A percentile compares a stretch with the other conserved stretches of the same genome.
Conservation (phyloP, 2,329 filamentous ascomycete species). For the Neoarthrinium moseri region DNA sequence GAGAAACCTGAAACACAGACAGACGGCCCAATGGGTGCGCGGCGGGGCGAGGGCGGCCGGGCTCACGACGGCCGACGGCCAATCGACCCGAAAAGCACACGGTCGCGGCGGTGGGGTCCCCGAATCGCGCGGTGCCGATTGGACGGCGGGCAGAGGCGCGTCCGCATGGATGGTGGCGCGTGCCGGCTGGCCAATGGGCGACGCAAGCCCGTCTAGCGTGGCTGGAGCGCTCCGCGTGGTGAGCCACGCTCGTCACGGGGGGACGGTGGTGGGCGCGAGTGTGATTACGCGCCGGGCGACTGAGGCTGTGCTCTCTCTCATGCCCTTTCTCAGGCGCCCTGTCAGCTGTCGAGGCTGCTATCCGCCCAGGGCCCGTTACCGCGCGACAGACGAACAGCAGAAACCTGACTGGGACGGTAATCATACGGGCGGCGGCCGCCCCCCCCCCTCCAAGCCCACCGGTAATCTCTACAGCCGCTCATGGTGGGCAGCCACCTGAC, state of each 20-base stretch:
- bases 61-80: slow-evolving; percentile 7
- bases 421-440: slow-evolving; percentile 20
- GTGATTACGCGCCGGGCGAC: background rate
- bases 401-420: slow-evolving; percentile 12
- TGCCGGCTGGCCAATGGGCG: slow-evolving; percentile 8
- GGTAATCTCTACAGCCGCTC: slow-evolving; percentile 15
- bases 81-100: slow-evolving; percentile 15
- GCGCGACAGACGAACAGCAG: slow-evolving; percentile 1
- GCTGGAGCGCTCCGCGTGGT: background rate
- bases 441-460: slow-evolving; percentile 2
- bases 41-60: background rate
- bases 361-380: slow-evolving; percentile 2
- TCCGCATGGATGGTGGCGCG: too few species aligned
- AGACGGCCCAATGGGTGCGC: background rate
- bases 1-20: slow-evolving; percentile 9
- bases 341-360: slow-evolving; percentile 6
- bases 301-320: background rate
- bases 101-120: slow-evolving; percentile 10
- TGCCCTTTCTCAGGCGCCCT: background rate
- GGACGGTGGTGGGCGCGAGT: background rate
- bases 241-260: background rate
- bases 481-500: slow-evolving; percentile 1
- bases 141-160: slow-evolving; percentile 10
- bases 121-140: slow-evolving; percentile 8
- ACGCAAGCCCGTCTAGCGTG: background rate